Evolutionary conservation across 2,329 filamentous ascomycete species (phyloP).

Genomic region (Tetracladium maxilliforme): DNA sequence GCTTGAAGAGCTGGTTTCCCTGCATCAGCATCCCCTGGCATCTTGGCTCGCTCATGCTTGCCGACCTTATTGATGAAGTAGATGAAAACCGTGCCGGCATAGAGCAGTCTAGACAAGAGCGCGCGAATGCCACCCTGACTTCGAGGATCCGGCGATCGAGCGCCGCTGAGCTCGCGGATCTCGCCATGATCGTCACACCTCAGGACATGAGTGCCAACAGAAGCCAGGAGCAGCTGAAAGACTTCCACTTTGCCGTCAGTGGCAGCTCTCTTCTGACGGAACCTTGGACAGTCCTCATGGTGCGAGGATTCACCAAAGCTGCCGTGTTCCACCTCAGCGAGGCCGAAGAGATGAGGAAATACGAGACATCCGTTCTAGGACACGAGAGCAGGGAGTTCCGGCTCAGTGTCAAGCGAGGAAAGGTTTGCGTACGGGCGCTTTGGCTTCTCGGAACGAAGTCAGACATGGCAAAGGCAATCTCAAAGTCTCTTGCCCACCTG

Average conservation of each 20-base stretch:
- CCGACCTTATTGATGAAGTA: slow-evolving; percentile 34
- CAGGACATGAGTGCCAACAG: no score
- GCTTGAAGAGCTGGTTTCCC: slow-evolving; percentile 44
- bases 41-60: slow-evolving; percentile 36
- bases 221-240: no score
- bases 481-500: no score
- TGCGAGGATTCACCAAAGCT: slow-evolving; percentile 34
- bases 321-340: no score
- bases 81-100: slow-evolving; percentile 21
- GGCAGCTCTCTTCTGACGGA: slow-evolving; percentile 42
- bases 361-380: no score
- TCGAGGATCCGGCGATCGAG: slow-evolving; percentile 24
- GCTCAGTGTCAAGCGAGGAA: no score
- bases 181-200: slow-evolving; percentile 33
- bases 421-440: no score
- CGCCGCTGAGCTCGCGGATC: slow-evolving; percentile 27
- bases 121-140: slow-evolving; percentile 17
- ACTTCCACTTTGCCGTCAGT: slow-evolving; percentile 36
- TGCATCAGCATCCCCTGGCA: slow-evolving; percentile 43
- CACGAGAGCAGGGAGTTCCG: no score
- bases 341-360: no score
- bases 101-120: slow-evolving; percentile 10
- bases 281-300: slow-evolving; percentile 41
- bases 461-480: no score
- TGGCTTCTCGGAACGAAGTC: no score